Conservation (phyloP, 306 rosid species). For the Lathyrus tuberosus region DNA sequence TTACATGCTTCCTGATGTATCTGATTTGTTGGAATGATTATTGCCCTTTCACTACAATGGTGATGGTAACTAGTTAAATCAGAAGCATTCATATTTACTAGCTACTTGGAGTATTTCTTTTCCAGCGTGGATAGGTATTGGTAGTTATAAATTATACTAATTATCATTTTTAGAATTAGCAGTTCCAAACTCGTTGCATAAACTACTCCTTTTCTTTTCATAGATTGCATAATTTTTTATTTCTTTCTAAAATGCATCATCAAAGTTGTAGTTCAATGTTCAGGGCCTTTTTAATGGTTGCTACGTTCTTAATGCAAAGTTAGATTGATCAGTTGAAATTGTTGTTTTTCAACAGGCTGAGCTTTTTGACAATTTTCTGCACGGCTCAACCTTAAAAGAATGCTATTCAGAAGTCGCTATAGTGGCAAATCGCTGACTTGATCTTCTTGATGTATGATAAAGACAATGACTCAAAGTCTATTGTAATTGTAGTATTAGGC, state of each 20-base stretch:
- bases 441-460: conserved; percentile 92
- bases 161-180: neutral
- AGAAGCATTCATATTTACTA: conserved; percentile 4
- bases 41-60: neutral
- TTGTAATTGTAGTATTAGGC: conserved; percentile 31
- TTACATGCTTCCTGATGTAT: conserved; percentile 8
- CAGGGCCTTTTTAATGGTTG: conserved; percentile 35
- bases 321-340: conserved; percentile 24
- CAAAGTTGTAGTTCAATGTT: conserved; percentile 24
- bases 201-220: neutral
- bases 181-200: neutral
- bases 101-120: neutral
- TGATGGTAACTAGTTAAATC: conserved; percentile 20
- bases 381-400: conserved; percentile 85
- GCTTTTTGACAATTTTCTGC: conserved; percentile 92
- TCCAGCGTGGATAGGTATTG: neutral
- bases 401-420: conserved; percentile 92
- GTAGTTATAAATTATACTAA: neutral
- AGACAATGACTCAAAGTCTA: too few relatives aligned
- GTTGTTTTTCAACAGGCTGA: conserved; percentile 72
- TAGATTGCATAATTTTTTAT: neutral
- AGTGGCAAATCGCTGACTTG: conserved; percentile 94
- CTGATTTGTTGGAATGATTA: conserved; percentile 2
- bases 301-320: conserved; percentile 16
- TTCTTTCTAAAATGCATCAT: conserved; percentile 1